Percentiles rank a stretch among this genome's conserved stretches.
These are phyloP conservation scores for Galerina marginata DNA, from an alignment of 768 basidiomycete species.

Conservation along the genomic window DNA sequence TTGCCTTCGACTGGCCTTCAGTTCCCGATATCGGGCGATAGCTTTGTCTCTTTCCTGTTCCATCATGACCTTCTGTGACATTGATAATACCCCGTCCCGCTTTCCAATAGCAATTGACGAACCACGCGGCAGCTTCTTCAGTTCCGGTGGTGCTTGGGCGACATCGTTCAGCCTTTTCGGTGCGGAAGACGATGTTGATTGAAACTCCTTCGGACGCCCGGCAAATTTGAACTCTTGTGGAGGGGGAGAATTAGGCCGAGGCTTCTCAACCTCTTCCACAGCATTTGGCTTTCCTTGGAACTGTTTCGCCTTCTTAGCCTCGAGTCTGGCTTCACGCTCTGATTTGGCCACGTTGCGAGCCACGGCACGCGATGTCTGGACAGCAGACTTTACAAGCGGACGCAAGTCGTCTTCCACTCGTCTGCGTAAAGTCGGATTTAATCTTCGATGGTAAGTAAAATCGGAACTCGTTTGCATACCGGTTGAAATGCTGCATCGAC, in stretches of 20 bases:
- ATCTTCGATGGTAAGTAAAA: background rate
- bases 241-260: conserved; percentile 12
- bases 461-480: conserved; percentile 45
- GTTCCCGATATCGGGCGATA: conserved; percentile 68
- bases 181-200: conserved; percentile 51
- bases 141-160: conserved; percentile 67
- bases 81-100: conserved; percentile 58
- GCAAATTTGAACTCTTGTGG: conserved; percentile 30
- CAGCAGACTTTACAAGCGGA: conserved; percentile 63
- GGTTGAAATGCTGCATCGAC: conserved; percentile 77
- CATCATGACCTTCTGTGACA: conserved; percentile 81
- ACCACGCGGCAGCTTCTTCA: conserved; percentile 61
- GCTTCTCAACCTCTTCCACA: conserved; percentile 18
- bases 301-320: conserved; percentile 29
- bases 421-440: conserved; percentile 38
- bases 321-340: conserved; percentile 37
- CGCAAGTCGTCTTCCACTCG: conserved; percentile 78
- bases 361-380: conserved; percentile 59
- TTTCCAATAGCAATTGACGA: conserved; percentile 29
- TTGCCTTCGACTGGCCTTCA: conserved; percentile 57
- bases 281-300: conserved; percentile 20
- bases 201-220: conserved; percentile 53
- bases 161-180: conserved; percentile 76
- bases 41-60: conserved; percentile 75
- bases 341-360: conserved; percentile 50